These are phyloP conservation scores for Rubia balearica DNA, from an alignment of 305 asterid species.

Conservation along the genomic window DNA sequence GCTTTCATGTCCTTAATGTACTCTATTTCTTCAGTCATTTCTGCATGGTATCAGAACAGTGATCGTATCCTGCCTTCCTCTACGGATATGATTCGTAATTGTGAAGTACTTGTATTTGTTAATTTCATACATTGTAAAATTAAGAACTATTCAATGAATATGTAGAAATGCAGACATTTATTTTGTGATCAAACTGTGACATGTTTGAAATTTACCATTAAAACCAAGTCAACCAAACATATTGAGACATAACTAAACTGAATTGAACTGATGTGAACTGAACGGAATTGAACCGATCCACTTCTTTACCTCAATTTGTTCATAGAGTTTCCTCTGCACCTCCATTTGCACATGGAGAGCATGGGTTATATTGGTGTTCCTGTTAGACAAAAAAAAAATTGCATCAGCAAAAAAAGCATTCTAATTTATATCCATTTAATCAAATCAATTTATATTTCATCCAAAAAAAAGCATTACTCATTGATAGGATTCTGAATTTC, in stretches of 20 bases:
- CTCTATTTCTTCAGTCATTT: too few species aligned
- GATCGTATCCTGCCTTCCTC: too few species aligned
- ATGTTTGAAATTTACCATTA: not conserved
- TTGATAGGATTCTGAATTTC: slow-evolving; percentile 43
- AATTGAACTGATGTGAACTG: not conserved
- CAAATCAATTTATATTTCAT: not conserved
- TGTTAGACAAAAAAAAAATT: slow-evolving; percentile 19
- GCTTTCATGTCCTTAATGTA: too few species aligned
- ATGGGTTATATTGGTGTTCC: slow-evolving; percentile 45
- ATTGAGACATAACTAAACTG: not conserved
- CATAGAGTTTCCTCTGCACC: slow-evolving; percentile 79
- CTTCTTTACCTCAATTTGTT: slow-evolving; percentile 70
- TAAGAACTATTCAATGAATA: not conserved
- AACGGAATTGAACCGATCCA: not conserved
- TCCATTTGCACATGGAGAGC: slow-evolving; percentile 87
- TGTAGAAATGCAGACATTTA: not conserved
- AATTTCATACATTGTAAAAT: too few species aligned
- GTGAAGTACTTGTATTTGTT: not conserved
- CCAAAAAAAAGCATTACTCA: slow-evolving; percentile 42
- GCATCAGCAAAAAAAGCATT: slow-evolving; percentile 11
- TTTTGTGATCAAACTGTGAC: too few species aligned
- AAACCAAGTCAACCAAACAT: not conserved
- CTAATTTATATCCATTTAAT: not conserved
- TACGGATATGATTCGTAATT: not conserved
- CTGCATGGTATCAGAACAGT: too few species aligned